phyloP scores from a whole-genome alignment of 352 stramenopile species.

The Pythium apleroticum region DNA sequence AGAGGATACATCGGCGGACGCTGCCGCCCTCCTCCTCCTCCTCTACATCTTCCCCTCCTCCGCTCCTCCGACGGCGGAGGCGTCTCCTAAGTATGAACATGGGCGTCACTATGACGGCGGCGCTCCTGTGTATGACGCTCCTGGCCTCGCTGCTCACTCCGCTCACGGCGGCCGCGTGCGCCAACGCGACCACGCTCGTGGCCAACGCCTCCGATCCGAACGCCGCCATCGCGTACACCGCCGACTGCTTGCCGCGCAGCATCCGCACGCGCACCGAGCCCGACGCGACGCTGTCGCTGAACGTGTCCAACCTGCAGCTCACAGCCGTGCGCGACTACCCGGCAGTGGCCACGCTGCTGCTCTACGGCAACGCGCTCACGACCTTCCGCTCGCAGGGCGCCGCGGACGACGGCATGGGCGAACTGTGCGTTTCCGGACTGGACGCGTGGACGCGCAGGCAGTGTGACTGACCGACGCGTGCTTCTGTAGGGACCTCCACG shows the following conservation, averaged over 20 bases:
- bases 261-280: slow-evolving; percentile 43
- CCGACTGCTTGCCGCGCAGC: slow-evolving; percentile 36
- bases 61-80: background rate
- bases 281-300: slow-evolving; percentile 42
- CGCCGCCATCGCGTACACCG: slow-evolving; percentile 60
- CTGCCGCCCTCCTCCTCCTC: background rate
- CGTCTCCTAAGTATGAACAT: background rate
- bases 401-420: slow-evolving; percentile 53
- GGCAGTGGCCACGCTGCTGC: slow-evolving; percentile 49
- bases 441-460: background rate
- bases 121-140: background rate
- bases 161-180: slow-evolving; percentile 21
- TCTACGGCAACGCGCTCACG: slow-evolving; percentile 59
- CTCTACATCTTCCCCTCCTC: background rate
- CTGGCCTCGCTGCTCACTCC: background rate
- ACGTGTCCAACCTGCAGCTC: slow-evolving; percentile 68
- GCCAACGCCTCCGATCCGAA: slow-evolving; percentile 26
- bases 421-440: slow-evolving; percentile 28
- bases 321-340: slow-evolving; percentile 46
- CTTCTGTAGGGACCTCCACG: slow-evolving; percentile 37
- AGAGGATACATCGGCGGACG: background rate
- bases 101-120: background rate
- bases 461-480: background rate
- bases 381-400: slow-evolving; percentile 37
- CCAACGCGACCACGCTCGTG: slow-evolving; percentile 45